Evolutionary conservation across 176 grass and related monocot genomes (phyloP).

Genomic region (Pontederia crassipes): DNA sequence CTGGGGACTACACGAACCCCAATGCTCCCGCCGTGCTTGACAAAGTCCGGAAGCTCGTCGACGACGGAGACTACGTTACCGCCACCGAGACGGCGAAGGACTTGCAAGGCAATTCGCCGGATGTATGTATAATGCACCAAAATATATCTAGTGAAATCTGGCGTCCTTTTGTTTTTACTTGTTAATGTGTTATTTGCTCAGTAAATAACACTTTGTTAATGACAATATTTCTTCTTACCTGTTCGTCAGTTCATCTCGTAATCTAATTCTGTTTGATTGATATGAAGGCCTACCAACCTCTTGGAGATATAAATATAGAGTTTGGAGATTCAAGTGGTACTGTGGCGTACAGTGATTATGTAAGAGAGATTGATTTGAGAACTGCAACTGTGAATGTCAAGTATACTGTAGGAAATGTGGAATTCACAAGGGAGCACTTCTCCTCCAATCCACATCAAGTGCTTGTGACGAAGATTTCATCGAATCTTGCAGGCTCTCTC

Average conservation of each 20-base stretch:
- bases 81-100: slow-evolving; percentile 53
- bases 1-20: slow-evolving; percentile 71
- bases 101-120: slow-evolving; percentile 42
- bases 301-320: slow-evolving; percentile 55
- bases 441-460: slow-evolving; percentile 68
- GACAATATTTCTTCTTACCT: too few species aligned
- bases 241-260: too few species aligned
- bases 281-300: slow-evolving; percentile 72
- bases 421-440: slow-evolving; percentile 69
- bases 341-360: slow-evolving; percentile 34
- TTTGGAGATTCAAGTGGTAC: slow-evolving; percentile 34
- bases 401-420: slow-evolving; percentile 52
- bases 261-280: too few species aligned
- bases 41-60: slow-evolving; percentile 74
- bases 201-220: too few species aligned
- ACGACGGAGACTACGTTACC: slow-evolving; percentile 56
- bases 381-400: slow-evolving; percentile 46
- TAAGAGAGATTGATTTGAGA: slow-evolving; percentile 65
- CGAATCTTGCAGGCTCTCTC: slow-evolving; percentile 43
- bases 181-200: neutral
- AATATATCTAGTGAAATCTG: neutral
- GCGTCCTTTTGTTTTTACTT: neutral
- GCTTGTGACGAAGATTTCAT: slow-evolving; percentile 50
- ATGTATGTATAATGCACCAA: slow-evolving; percentile 29
- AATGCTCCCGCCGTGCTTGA: slow-evolving; percentile 54